phyloP scores from a whole-genome alignment of 2,329 filamentous ascomycete genomes.

The Phaeophleospora eucalypticola region DNA sequence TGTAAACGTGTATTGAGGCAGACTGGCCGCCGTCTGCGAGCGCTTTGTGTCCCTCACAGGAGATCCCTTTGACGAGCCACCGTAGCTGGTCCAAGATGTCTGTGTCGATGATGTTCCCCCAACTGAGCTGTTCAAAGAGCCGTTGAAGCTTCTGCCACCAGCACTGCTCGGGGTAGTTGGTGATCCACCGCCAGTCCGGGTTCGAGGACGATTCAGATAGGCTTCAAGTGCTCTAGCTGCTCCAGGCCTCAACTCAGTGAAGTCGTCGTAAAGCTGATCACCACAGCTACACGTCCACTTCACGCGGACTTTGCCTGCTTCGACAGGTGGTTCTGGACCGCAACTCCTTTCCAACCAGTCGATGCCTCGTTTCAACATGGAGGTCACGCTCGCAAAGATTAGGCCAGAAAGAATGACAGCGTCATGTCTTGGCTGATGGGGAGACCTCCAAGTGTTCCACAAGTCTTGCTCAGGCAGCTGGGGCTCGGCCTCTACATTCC shows the following conservation, averaged over 20 bases:
- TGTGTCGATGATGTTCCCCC: conserved; percentile 7
- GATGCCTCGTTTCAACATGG: background rate
- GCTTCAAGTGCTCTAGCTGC: conserved; percentile 38
- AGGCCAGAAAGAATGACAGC: background rate
- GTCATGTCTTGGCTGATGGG: conserved; percentile 4
- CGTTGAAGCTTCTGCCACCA: conserved; percentile 1
- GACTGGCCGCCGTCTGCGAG: conserved; percentile 6
- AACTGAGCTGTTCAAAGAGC: conserved; percentile 7
- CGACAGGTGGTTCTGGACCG: conserved; percentile 13
- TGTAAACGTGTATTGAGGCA: conserved; percentile 4
- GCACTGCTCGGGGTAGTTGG: conserved; percentile 13
- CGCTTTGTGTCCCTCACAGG: conserved; percentile 1
- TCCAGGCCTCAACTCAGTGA: conserved; percentile 34
- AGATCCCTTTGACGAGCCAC: background rate
- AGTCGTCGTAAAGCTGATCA: conserved; percentile 36
- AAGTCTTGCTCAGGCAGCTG: background rate
- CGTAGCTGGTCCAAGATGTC: conserved; percentile 12
- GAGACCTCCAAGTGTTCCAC: conserved; percentile 9
- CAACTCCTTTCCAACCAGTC: conserved; percentile 14
- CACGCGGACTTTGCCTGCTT: conserved; percentile 15
- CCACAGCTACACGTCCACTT: conserved; percentile 20
- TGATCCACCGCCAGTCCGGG: conserved; percentile 22
- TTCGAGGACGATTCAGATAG: conserved; percentile 34
- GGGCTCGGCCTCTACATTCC: background rate
- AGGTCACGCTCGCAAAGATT: background rate